Evolutionary conservation across 345 rosid genomes (phyloP).

Genomic region (Brassica nigra): DNA sequence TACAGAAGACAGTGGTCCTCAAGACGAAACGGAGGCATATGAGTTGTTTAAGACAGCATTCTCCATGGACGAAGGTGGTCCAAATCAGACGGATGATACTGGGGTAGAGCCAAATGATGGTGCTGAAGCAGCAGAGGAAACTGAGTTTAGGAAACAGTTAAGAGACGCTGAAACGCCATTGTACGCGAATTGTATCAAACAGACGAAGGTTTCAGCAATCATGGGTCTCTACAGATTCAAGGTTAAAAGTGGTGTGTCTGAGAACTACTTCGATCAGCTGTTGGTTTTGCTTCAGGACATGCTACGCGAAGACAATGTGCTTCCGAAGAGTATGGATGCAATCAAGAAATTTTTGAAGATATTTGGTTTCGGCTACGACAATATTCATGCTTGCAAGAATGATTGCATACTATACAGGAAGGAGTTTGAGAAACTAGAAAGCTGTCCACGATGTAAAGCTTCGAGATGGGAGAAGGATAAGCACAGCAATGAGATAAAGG

Average conservation of each 20-base stretch:
- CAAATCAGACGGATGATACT: neutral
- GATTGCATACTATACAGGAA: conserved; percentile 1
- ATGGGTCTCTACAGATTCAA: neutral
- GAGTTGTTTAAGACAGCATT: neutral
- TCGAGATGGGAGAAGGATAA: neutral
- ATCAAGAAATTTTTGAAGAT: neutral
- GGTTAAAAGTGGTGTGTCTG: neutral
- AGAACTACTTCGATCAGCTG: neutral
- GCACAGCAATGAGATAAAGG: neutral
- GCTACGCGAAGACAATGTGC: neutral
- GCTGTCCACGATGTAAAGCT: neutral
- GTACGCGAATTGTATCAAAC: neutral
- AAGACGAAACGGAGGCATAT: neutral
- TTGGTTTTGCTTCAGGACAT: neutral
- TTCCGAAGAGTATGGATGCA: neutral
- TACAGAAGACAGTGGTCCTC: neutral
- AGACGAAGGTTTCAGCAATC: neutral
- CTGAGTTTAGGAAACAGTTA: neutral
- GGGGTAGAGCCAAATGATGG: neutral
- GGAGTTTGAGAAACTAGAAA: neutral
- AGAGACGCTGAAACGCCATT: neutral
- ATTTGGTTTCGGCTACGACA: neutral
- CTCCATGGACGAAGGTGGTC: neutral
- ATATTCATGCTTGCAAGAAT: neutral
- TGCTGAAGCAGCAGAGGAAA: neutral